These are phyloP conservation scores for Pinus albicaulis DNA, from an alignment of 75 land plant genomes.

Conservation along the genomic window DNA sequence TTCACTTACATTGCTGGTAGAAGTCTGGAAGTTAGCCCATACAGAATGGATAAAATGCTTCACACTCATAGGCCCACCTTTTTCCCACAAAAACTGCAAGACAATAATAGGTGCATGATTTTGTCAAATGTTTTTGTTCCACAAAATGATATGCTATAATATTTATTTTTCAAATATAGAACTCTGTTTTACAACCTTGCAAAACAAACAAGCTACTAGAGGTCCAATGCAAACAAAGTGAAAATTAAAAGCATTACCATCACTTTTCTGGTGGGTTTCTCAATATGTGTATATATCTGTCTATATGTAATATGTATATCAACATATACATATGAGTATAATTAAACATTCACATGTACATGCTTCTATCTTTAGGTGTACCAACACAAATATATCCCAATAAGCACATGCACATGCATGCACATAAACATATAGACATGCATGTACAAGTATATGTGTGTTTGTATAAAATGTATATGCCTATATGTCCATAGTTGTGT, in stretches of 20 bases:
- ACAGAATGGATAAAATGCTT: conserved; percentile 79
- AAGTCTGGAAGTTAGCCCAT: conserved; percentile 99
- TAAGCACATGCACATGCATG: neutral
- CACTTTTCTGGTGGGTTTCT: neutral
- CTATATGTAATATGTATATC: neutral
- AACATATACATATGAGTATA: neutral
- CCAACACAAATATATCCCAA: neutral
- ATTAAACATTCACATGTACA: no score
- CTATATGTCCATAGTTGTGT: neutral
- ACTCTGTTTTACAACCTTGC: neutral
- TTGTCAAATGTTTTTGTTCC: neutral
- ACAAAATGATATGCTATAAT: neutral
- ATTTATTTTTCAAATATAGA: neutral
- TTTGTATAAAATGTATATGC: neutral
- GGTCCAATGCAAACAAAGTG: neutral
- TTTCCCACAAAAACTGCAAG: conserved; percentile 76
- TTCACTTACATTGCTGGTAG: conserved; percentile 71
- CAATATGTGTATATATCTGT: neutral
- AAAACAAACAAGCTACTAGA: neutral
- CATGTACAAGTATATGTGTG: neutral
- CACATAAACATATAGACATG: no score
- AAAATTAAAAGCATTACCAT: neutral
- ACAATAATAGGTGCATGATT: neutral
- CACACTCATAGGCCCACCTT: conserved; percentile 63
- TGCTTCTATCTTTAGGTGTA: neutral